Conservation (phyloP, 306 rosid genomes). For the Ammopiptanthus mongolicus region DNA sequence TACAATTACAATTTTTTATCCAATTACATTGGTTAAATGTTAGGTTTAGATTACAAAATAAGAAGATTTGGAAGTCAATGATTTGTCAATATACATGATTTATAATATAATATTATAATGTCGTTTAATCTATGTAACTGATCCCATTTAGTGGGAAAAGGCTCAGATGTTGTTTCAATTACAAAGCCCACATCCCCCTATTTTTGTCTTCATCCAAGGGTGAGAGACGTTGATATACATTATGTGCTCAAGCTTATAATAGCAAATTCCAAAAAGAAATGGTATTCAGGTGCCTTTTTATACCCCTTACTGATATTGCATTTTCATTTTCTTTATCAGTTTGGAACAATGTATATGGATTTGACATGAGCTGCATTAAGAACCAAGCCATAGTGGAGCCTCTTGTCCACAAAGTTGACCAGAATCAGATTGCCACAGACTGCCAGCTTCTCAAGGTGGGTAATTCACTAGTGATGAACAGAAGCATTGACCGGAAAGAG, state of each 20-base stretch:
- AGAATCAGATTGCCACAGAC: conserved; percentile 87
- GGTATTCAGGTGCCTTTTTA: not conserved
- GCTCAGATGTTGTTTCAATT: too few relatives aligned
- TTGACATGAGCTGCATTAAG: conserved; percentile 98
- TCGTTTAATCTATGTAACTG: too few relatives aligned
- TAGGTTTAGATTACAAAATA: too few relatives aligned
- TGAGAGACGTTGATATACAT: too few relatives aligned
- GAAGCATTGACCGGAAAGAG: not conserved
- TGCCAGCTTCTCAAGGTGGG: conserved; percentile 87
- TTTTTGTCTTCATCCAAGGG: too few relatives aligned
- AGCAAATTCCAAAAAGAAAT: not conserved
- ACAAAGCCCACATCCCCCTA: too few relatives aligned
- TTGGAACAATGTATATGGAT: conserved; percentile 94
- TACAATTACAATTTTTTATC: too few relatives aligned
- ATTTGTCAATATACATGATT: too few relatives aligned
- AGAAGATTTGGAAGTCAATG: too few relatives aligned
- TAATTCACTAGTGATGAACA: not conserved
- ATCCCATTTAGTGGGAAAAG: too few relatives aligned
- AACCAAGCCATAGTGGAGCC: conserved; percentile 96
- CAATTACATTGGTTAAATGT: too few relatives aligned
- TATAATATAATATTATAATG: too few relatives aligned
- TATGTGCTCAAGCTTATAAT: not conserved
- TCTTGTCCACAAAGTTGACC: conserved; percentile 93
- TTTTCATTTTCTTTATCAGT: conserved; percentile 45
- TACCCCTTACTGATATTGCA: not conserved